Percentiles rank a stretch among this genome's conserved stretches.
Evolutionary conservation across 23 red algal genomes (phyloP).

Genomic region (Gracilaria caudata): DNA sequence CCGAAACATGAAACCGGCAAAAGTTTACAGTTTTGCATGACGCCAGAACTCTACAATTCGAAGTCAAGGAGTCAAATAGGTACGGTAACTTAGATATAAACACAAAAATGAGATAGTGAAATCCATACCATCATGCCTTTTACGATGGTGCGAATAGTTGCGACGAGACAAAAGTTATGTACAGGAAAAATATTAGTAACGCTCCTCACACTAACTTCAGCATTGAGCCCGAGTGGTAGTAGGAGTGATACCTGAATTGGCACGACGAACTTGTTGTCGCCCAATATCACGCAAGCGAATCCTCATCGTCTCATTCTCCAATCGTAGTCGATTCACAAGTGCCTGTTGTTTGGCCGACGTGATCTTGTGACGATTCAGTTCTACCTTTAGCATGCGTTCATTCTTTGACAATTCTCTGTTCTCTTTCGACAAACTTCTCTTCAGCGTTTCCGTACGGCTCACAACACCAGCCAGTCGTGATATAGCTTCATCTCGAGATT

Average conservation of each 20-base stretch:
- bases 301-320: constrained; percentile 57
- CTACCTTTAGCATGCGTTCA: constrained; percentile 31
- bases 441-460: constrained; percentile 15
- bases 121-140: neutral
- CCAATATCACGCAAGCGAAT: constrained; percentile 42
- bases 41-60: neutral
- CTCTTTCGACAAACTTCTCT: constrained; percentile 34
- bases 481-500: constrained; percentile 27
- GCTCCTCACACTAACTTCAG: neutral
- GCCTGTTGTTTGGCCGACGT: constrained; percentile 18
- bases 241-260: constrained; percentile 48
- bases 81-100: constrained; percentile 1
- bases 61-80: neutral
- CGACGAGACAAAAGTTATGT: neutral
- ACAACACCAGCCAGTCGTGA: constrained; percentile 37
- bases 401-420: constrained; percentile 31
- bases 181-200: constrained; percentile 19
- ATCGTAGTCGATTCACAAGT: constrained; percentile 25
- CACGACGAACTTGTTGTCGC: constrained; percentile 32
- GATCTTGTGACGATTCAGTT: constrained; percentile 30
- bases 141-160: neutral
- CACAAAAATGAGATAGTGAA: constrained; percentile 10
- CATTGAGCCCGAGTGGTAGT: constrained; percentile 17
- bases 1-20: neutral
- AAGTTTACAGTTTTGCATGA: neutral